phyloP scores from a whole-genome alignment of 441 rosid genomes.

The Sinapis alba region DNA sequence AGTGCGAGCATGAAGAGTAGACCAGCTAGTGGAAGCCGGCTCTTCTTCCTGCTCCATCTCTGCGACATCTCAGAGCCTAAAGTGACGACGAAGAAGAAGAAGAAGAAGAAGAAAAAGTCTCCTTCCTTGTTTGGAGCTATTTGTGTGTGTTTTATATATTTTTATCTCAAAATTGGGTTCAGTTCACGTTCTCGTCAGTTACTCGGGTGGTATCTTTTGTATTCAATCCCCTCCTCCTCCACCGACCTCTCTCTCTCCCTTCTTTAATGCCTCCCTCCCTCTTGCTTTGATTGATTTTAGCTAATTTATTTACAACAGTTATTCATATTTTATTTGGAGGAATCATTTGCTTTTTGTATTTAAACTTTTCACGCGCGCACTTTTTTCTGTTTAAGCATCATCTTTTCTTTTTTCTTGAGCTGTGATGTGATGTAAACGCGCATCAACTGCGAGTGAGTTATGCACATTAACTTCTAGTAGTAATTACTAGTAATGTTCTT shows the following conservation, averaged over 20 bases:
- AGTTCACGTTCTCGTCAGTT: not conserved
- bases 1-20: slow-evolving; percentile 50
- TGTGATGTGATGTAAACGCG: not conserved
- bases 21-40: slow-evolving; percentile 59
- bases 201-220: not conserved
- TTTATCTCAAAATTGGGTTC: not conserved
- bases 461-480: not conserved
- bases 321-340: not conserved
- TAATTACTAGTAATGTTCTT: not conserved
- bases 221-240: not conserved
- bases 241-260: not conserved
- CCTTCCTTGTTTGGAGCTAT: not conserved
- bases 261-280: not conserved
- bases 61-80: slow-evolving; percentile 45
- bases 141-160: not conserved
- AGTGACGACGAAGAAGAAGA: not conserved
- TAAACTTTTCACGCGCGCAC: not conserved
- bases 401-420: not conserved
- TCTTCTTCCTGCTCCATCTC: slow-evolving; percentile 75
- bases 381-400: not conserved
- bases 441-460: not conserved
- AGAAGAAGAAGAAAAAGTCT: not conserved
- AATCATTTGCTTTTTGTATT: not conserved
- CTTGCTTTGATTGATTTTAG: not conserved
- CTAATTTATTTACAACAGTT: not conserved